Evolutionary conservation across 805 yeast genomes (phyloP).

Genomic region (Schwanniomyces pseudopolymorphus): DNA sequence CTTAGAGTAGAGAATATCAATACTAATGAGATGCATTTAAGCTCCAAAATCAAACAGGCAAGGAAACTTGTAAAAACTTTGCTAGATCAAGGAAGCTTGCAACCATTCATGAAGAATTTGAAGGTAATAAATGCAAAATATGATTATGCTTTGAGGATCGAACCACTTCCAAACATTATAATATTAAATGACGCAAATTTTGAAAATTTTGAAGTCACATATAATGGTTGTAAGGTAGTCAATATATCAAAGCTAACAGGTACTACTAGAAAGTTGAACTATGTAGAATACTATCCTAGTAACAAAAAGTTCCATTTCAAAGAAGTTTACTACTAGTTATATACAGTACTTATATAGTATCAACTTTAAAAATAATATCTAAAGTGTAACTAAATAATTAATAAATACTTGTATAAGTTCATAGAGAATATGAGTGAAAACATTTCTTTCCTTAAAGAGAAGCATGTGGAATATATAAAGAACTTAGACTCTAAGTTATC

Average conservation of each 20-base stretch:
- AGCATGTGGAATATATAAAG: slow-evolving; percentile 36
- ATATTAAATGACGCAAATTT: slow-evolving; percentile 71
- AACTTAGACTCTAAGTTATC: slow-evolving; percentile 33
- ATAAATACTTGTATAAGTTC: too few species aligned
- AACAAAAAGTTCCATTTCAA: slow-evolving; percentile 50
- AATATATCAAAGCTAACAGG: slow-evolving; percentile 63
- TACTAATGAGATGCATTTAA: slow-evolving; percentile 20
- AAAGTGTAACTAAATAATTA: too few species aligned
- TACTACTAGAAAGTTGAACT: slow-evolving; percentile 47
- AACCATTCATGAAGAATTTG: slow-evolving; percentile 67
- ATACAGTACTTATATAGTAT: background rate
- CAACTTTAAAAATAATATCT: too few species aligned
- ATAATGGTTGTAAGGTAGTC: slow-evolving; percentile 77
- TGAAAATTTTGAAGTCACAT: slow-evolving; percentile 70
- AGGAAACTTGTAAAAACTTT: slow-evolving; percentile 75
- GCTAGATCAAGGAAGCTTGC: slow-evolving; percentile 82
- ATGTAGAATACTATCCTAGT: slow-evolving; percentile 72
- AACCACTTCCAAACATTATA: slow-evolving; percentile 71
- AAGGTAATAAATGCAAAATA: slow-evolving; percentile 69
- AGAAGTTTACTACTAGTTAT: slow-evolving; percentile 37
- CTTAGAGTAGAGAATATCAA: slow-evolving; percentile 15
- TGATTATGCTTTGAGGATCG: slow-evolving; percentile 66
- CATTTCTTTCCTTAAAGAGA: slow-evolving; percentile 12
- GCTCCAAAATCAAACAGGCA: slow-evolving; percentile 55
- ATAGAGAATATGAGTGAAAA: background rate